Base-by-base conservation (phyloP, 805 yeast genomes). In the Candida lessepsii region DNA sequence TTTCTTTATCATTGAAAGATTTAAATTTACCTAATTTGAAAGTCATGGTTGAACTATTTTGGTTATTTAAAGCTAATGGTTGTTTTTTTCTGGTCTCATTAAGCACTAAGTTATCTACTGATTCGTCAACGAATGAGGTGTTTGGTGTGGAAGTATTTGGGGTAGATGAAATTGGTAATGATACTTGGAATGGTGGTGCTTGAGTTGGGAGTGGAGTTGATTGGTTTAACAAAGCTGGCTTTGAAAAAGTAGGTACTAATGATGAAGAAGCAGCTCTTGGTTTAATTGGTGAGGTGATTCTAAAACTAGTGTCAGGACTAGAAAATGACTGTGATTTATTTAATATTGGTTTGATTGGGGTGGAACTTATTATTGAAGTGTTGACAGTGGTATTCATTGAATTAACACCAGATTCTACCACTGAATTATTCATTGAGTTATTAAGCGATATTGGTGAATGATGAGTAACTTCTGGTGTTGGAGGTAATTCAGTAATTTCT, bases 401-500 rank as follows among this genome's bases (percentile, higher is more conserved):
- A 17, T 20, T 15, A 11, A 24, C 20, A 2, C 43, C 28, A n/a
- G 48, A 39, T 11, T 28, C 32, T 21, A 35, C 37, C 23, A 19
- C 35, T 20, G 38, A 29, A 18, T 35, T 39, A 37, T 34, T 40
- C 19, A 39, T 31, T 7, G 30, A 25, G 11, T 37, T 21, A 18
- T 38, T 38, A 20, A 23, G 28, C 3, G 42, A 27, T 21, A 40
- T 20, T 21, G 35, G 25, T 3, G 46, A 47, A 23, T 40, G 39
- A 25, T 36, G 33, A 34, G 44, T 24, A 8, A 35, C 23, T 20
- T 40, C 46, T 3, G 67, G 68, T 9, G 70, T 65, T n/a, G 71
- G 71, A 21, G 73, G 72, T 48, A 70, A 57, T 43, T 61, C 70
- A 7, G 73, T 65, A 29, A 70, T 53, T 51, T 70, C 74, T 47